phyloP scores from a whole-genome alignment of 441 rosid species.

The Sinapis alba region DNA sequence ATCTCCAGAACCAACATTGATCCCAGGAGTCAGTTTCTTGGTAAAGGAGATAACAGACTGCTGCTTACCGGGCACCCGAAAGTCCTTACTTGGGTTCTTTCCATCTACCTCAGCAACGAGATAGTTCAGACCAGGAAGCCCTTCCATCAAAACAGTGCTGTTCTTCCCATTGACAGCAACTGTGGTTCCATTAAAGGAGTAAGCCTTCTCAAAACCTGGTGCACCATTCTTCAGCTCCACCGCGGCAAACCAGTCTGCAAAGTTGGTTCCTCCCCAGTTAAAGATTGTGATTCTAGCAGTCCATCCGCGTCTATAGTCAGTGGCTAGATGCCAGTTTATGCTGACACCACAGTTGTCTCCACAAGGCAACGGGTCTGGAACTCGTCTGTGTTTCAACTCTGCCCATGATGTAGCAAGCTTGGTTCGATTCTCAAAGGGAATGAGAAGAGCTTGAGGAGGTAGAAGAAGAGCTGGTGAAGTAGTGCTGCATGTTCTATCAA shows the following conservation, averaged over 20 bases:
- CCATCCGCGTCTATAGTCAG: constrained; percentile 84
- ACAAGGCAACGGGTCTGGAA: constrained; percentile 85
- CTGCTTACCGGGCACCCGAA: constrained; percentile 84
- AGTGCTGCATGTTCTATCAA: constrained; percentile 61
- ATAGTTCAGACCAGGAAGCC: constrained; percentile 81
- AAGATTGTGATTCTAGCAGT: constrained; percentile 82
- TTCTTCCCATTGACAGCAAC: constrained; percentile 50
- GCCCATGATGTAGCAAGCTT: constrained; percentile 69
- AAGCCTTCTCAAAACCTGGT: constrained; percentile 70
- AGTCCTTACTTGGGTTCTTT: constrained; percentile 54
- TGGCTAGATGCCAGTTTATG: constrained; percentile 82
- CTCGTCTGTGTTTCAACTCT: constrained; percentile 48
- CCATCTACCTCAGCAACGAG: constrained; percentile 67
- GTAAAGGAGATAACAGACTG: constrained; percentile 89
- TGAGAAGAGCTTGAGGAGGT: constrained; percentile 74
- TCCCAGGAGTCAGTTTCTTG: constrained; percentile 73
- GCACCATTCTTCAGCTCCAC: constrained; percentile 64
- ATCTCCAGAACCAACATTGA: constrained; percentile 71
- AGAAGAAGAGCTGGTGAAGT: constrained; percentile 72
- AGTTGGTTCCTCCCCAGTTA: constrained; percentile 79
- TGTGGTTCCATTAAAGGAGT: constrained; percentile 74
- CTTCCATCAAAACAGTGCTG: constrained; percentile 72
- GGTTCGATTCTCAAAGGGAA: constrained; percentile 84
- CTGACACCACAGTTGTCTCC: constrained; percentile 89
- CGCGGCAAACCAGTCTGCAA: constrained; percentile 88